phyloP scores from a whole-genome alignment of 768 basidiomycete species.

The Boletus subparvulus region DNA sequence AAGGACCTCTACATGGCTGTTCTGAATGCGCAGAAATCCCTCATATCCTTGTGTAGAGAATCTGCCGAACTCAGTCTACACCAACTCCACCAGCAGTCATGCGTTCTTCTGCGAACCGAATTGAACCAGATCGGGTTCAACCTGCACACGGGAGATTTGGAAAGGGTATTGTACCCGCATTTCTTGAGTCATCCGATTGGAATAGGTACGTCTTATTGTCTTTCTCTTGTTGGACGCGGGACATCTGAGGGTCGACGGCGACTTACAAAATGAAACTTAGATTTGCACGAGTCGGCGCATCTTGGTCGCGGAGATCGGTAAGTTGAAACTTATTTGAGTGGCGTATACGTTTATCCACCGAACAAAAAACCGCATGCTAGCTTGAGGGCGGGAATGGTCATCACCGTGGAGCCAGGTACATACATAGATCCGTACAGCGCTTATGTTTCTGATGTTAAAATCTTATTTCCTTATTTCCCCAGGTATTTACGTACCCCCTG shows the following conservation, averaged over 20 bases:
- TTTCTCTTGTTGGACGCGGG: not conserved
- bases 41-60: conserved; percentile 62
- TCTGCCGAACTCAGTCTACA: conserved; percentile 57
- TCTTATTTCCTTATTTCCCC: conserved; percentile 9
- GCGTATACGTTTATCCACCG: not conserved
- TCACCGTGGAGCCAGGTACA: conserved; percentile 86
- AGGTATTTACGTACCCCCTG: conserved; percentile 88
- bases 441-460: conserved; percentile 2
- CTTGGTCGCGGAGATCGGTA: conserved; percentile 56
- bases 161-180: conserved; percentile 84
- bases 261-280: conserved; percentile 39
- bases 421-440: conserved; percentile 9
- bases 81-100: conserved; percentile 75
- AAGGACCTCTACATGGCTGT: conserved; percentile 82
- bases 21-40: conserved; percentile 66
- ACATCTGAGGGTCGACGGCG: conserved; percentile 6
- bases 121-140: conserved; percentile 62
- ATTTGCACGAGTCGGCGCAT: conserved; percentile 83
- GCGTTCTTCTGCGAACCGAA: conserved; percentile 64
- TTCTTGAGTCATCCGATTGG: conserved; percentile 91
- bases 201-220: conserved; percentile 53
- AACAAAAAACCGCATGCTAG: conserved; percentile 37
- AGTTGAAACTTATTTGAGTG: conserved; percentile 23
- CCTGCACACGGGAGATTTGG: conserved; percentile 52
- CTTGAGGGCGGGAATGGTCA: conserved; percentile 81